Conservation (phyloP, 2,329 filamentous ascomycete species). For the Botrytis medusae region DNA sequence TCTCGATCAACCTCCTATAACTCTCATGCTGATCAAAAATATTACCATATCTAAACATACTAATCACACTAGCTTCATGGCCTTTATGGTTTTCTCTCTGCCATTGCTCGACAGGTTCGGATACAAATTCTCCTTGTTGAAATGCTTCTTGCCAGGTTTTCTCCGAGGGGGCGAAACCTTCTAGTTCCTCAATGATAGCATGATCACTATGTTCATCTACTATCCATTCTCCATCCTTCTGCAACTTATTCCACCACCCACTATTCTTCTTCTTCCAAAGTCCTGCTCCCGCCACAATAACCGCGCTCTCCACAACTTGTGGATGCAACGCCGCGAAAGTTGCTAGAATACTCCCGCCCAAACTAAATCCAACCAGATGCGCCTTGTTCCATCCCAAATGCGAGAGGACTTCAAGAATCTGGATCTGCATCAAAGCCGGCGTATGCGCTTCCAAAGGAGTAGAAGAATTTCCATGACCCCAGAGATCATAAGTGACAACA, state of each 20-base stretch:
- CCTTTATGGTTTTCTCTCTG: slow-evolving; percentile 48
- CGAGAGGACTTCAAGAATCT: slow-evolving; percentile 40
- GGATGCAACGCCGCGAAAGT: slow-evolving; percentile 42
- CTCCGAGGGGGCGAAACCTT: slow-evolving; percentile 40
- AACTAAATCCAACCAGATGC: background rate
- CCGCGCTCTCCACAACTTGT: slow-evolving; percentile 40
- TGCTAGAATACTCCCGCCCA: slow-evolving; percentile 24
- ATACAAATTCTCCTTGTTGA: slow-evolving; percentile 46
- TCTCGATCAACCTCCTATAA: background rate
- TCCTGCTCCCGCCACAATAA: slow-evolving; percentile 50
- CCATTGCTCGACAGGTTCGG: slow-evolving; percentile 50
- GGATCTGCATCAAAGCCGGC: slow-evolving; percentile 44
- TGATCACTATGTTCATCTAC: slow-evolving; percentile 25
- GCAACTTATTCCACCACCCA: slow-evolving; percentile 25
- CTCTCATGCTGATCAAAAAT: slow-evolving; percentile 40
- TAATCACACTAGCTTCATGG: slow-evolving; percentile 48
- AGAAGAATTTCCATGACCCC: slow-evolving; percentile 54
- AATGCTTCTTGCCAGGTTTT: slow-evolving; percentile 49
- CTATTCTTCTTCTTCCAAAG: slow-evolving; percentile 38
- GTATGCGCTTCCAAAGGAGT: slow-evolving; percentile 48
- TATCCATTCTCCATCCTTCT: slow-evolving; percentile 14
- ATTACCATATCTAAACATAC: slow-evolving; percentile 48
- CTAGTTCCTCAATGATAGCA: slow-evolving; percentile 38
- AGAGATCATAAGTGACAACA: slow-evolving; percentile 50
- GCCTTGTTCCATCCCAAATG: background rate